phyloP scores from a whole-genome alignment of 352 stramenopile species.

The Pilasporangium apinafurcum region DNA sequence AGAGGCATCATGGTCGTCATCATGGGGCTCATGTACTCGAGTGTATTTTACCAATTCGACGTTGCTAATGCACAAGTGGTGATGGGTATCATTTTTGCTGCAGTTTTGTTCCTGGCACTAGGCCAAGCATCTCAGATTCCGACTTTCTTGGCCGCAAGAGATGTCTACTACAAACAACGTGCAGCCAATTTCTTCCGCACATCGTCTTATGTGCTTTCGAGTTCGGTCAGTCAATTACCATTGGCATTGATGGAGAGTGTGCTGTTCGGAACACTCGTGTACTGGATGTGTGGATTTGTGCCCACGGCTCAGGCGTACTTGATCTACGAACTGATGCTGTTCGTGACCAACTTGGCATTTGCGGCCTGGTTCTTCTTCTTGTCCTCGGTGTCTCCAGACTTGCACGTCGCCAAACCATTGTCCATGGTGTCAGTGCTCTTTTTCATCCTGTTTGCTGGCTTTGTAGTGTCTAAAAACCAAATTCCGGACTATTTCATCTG shows the following conservation, averaged over 20 bases:
- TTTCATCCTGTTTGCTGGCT: constrained; percentile 34
- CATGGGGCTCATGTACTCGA: constrained; percentile 30
- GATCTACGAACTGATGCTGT: constrained; percentile 23
- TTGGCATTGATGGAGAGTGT: constrained; percentile 39
- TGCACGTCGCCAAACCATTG: constrained; percentile 26
- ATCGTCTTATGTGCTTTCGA: constrained; percentile 49
- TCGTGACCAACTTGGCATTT: constrained; percentile 33
- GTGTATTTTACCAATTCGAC: constrained; percentile 32
- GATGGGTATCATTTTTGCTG: constrained; percentile 57
- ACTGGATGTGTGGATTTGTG: constrained; percentile 71
- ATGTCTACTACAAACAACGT: constrained; percentile 75
- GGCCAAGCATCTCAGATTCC: constrained; percentile 47
- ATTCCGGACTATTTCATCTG: constrained; percentile 35
- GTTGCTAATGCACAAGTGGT: constrained; percentile 13
- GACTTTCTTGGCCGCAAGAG: constrained; percentile 48
- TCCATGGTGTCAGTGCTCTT: constrained; percentile 20
- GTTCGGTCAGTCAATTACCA: constrained; percentile 22
- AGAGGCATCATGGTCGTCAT: constrained; percentile 23
- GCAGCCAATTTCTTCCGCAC: constrained; percentile 75
- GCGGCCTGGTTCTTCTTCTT: constrained; percentile 35
- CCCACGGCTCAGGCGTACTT: constrained; percentile 14
- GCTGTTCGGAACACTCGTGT: constrained; percentile 71
- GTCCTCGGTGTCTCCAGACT: constrained; percentile 10
- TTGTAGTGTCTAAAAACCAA: constrained; percentile 20
- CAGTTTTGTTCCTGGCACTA: constrained; percentile 47